These are phyloP conservation scores for Fraxinus anomala DNA, from an alignment of 257 asterid species.

Conservation along the genomic window DNA sequence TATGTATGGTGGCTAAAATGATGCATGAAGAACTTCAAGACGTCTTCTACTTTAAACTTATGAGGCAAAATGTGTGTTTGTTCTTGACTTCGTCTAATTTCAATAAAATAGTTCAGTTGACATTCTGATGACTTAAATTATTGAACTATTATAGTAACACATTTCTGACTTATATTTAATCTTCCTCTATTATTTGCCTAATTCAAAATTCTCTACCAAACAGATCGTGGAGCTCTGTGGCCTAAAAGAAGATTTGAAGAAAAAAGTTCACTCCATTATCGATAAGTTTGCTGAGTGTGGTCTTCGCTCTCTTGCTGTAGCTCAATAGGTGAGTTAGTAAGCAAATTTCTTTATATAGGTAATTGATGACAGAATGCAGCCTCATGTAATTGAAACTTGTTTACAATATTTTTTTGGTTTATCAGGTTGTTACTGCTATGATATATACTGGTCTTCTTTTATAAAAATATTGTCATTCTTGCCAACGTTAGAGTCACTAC, in stretches of 20 bases:
- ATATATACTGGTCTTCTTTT: background rate
- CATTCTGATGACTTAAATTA: no score
- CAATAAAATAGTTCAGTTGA: no score
- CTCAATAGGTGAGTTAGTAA: conserved; percentile 38
- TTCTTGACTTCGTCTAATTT: no score
- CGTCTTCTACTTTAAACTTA: no score
- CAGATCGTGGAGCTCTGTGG: conserved; percentile 52
- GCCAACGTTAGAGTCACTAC: background rate
- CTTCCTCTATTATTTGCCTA: background rate
- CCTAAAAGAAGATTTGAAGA: conserved; percentile 42
- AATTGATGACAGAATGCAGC: background rate
- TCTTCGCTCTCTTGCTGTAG: conserved; percentile 61
- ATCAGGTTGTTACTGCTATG: conserved; percentile 38
- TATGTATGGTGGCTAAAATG: no score
- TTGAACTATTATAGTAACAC: no score
- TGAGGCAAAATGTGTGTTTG: no score
- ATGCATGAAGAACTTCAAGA: no score
- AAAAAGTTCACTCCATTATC: conserved; percentile 44
- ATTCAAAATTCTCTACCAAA: background rate
- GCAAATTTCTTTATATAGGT: background rate
- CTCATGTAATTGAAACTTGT: conserved; percentile 1
- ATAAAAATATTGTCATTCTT: background rate
- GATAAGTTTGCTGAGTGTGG: conserved; percentile 66
- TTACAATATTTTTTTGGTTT: background rate
- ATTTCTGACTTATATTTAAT: background rate